Base-by-base conservation (phyloP, 2,329 filamentous ascomycete genomes). In the Fusarium fracticaudum region DNA sequence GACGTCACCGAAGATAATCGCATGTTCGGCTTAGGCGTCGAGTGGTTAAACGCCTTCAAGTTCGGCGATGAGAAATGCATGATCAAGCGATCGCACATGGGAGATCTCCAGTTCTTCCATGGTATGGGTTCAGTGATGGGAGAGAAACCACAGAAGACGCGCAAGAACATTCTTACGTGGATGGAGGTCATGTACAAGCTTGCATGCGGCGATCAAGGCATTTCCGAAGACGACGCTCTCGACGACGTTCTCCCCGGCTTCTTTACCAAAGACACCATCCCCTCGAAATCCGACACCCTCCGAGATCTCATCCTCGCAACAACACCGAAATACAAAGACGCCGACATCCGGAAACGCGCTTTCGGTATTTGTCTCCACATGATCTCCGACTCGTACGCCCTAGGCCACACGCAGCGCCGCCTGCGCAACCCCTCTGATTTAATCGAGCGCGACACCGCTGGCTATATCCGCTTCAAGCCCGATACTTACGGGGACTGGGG, bases 121-220 rank as follows among this genome's bases (percentile, higher is more conserved):
- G 54, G 61, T 5, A 75, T 75, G 72, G 72, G 57, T 0, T 71
- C 72, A 2, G 33, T 50, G 8, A 14, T 66, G 35, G 72, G 65
- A 0, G 69, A 75, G 40, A 51, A 75, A 8, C 68, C 72, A 0
- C 31, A 72, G 13, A 67, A 67, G 26, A 75, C 72, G 0, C 50
- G 50, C 11, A 47, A 43, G 5, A 62, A 59, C 17, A 60, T 69
- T 3, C 35, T 75, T 8, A 45, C 40, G 0, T 75, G 72, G 72
- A 55, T 75, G 15, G 64, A 75, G 24, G 61, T 70, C 12, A 75
- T 75, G 72, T 75, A 73, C 2, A 75, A 75, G 20, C 72, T 75
- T 38, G 72, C 72, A 1, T 64, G 57, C 20, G 72, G 69, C 0
- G 44, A 67, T 5, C 67, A 70, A 20, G 66, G 53, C 1, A 18